Conservation (phyloP, 2,329 filamentous ascomycete genomes). For the Mariannaea sp. region DNA sequence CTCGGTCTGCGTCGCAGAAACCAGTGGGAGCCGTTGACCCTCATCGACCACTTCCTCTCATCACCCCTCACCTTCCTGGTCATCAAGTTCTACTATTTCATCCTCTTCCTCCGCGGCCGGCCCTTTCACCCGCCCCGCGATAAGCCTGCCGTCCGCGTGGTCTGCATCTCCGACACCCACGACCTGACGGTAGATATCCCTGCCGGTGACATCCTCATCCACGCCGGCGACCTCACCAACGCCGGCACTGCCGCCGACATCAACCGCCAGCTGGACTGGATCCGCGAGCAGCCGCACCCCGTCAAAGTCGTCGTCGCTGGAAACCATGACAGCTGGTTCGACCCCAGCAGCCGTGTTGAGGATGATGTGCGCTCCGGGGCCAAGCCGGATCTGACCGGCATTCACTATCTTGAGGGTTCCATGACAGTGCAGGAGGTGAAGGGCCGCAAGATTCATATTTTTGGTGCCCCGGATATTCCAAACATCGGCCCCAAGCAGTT, state of each 20-base stretch:
- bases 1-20: slow-evolving; percentile 55
- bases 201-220: slow-evolving; percentile 81
- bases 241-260: slow-evolving; percentile 73
- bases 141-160: slow-evolving; percentile 68
- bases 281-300: slow-evolving; percentile 71
- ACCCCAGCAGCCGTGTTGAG: slow-evolving; percentile 63
- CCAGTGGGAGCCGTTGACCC: slow-evolving; percentile 55
- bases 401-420: slow-evolving; percentile 78
- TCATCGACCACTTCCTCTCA: slow-evolving; percentile 66
- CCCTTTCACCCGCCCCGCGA: slow-evolving; percentile 63
- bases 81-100: slow-evolving; percentile 64
- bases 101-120: slow-evolving; percentile 70
- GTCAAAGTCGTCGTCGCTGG: slow-evolving; percentile 85
- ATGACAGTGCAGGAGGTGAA: slow-evolving; percentile 67
- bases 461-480: slow-evolving; percentile 82
- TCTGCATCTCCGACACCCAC: slow-evolving; percentile 93
- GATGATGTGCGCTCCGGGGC: slow-evolving; percentile 59
- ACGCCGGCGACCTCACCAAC: slow-evolving; percentile 84
- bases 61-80: slow-evolving; percentile 71
- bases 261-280: slow-evolving; percentile 84
- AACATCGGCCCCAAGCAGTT: slow-evolving; percentile 72
- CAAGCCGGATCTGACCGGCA: slow-evolving; percentile 65
- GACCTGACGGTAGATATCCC: slow-evolving; percentile 66
- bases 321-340: slow-evolving; percentile 89
- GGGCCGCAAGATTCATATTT: slow-evolving; percentile 62